Conservation (phyloP, 106 monocot genomes). For the Vanilla planifolia region DNA sequence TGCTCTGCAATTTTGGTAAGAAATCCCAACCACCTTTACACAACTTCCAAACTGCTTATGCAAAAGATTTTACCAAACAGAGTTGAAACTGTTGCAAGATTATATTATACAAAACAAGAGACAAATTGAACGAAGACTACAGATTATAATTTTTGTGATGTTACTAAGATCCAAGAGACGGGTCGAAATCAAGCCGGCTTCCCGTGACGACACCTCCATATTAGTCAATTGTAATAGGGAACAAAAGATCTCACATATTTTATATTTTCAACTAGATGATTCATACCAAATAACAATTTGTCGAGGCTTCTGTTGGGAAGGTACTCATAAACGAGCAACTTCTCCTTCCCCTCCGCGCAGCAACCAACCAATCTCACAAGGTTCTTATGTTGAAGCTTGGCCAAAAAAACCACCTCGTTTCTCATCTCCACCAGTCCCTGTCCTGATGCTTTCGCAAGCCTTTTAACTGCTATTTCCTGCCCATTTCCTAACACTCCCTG, state of each 20-base stretch:
- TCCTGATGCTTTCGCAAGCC: constrained; percentile 4
- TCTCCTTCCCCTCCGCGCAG: constrained; percentile 14
- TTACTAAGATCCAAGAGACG: too few relatives aligned
- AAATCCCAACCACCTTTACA: too few relatives aligned
- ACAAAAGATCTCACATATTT: too few relatives aligned
- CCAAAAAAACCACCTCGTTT: constrained; percentile 11
- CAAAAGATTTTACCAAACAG: too few relatives aligned
- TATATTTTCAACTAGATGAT: background rate
- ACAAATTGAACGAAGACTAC: too few relatives aligned
- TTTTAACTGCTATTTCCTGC: constrained; percentile 20
- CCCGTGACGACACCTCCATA: too few relatives aligned
- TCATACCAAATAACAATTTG: constrained; percentile 11
- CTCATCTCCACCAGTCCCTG: constrained; percentile 13
- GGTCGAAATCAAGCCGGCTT: too few relatives aligned
- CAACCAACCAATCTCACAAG: constrained; percentile 15
- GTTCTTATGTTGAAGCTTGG: constrained; percentile 16
- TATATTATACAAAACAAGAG: too few relatives aligned
- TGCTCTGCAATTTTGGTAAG: background rate
- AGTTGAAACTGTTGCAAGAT: too few relatives aligned
- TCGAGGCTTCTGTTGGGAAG: constrained; percentile 14
- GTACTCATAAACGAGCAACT: constrained; percentile 15
- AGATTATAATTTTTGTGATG: too few relatives aligned
- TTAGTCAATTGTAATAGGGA: too few relatives aligned
- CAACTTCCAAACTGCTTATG: too few relatives aligned
- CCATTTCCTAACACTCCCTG: constrained; percentile 11